These are phyloP conservation scores for Colletotrichum euphorbiae DNA, from an alignment of 2,329 filamentous ascomycete species.

Conservation along the genomic window DNA sequence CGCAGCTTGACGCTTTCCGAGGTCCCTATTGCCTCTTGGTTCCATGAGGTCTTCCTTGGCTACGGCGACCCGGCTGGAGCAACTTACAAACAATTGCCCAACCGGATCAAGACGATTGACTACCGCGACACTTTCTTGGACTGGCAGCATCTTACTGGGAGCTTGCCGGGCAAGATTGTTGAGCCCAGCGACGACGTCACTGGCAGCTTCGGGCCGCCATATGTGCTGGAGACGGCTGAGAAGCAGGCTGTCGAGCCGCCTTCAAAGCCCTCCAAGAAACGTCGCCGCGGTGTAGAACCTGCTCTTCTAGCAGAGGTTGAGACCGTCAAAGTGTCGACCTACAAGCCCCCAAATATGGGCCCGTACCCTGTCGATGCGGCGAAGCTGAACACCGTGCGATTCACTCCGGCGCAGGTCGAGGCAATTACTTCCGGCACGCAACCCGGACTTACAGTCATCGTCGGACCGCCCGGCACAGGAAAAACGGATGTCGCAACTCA, in stretches of 20 bases:
- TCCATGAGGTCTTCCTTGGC: constrained; percentile 97
- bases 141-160: constrained; percentile 93
- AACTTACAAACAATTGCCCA: constrained; percentile 84
- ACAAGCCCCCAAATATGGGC: constrained; percentile 87
- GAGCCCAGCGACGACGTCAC: constrained; percentile 79
- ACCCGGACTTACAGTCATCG: constrained; percentile 91
- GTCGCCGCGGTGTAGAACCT: constrained; percentile 81
- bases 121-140: constrained; percentile 95
- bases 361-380: constrained; percentile 89
- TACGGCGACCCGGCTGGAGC: constrained; percentile 94
- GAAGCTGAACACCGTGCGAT: constrained; percentile 84
- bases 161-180: constrained; percentile 86
- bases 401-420: constrained; percentile 91
- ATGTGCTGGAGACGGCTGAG: constrained; percentile 78
- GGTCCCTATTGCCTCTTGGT: constrained; percentile 87
- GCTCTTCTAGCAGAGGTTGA: constrained; percentile 71
- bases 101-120: constrained; percentile 82
- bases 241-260: constrained; percentile 63
- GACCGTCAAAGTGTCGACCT: constrained; percentile 85
- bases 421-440: constrained; percentile 95
- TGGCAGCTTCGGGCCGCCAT: constrained; percentile 86
- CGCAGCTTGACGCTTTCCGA: constrained; percentile 86
- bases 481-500: constrained; percentile 99
- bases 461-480: constrained; percentile 94
- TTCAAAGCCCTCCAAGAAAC: constrained; percentile 82